Base-by-base conservation (phyloP, 208 protist species). In the Crithidia bombi region DNA sequence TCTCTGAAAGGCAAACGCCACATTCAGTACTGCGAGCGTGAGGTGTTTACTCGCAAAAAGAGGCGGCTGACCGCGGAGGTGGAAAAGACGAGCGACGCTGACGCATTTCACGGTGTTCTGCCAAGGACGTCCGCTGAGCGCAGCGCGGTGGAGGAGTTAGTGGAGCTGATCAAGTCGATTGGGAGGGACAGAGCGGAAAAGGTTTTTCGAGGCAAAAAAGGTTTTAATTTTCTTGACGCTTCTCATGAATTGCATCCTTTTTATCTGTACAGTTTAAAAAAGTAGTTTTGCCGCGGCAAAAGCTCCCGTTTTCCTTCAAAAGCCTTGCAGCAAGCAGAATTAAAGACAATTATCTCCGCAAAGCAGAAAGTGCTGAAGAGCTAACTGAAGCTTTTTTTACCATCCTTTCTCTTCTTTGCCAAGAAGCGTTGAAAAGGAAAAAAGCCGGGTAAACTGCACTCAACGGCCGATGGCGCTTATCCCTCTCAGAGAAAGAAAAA, bases 161-260 rank as follows among this genome's bases (percentile, higher is more conserved):
- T 83, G 30, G 83, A 88, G 36, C 62, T 89, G 10, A 83, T 89
- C 30, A 69, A 44, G 19, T 73, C 76, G 10, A 74, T 91, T 43
- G 91, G 88, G 4, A 73, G 79, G 33, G 91, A 93, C 54, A 81
- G 76, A 43, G 86, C 91, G 2, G 88, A 93, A 49, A 84, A 83
- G 44, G 64, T 65, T 10, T 89, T 96, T 68, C 77, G 82, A 21
- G 75, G 75, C 23, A 86, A 89, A 54, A 86, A 83, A 66, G 91
- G 91, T 1, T 96, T 96, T 78, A 86, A 72, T 17, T 96, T 96
- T 78, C 73, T 96, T 39, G 77, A 93, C 33, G 59, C 69, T 12
- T 73, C 66, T 38, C 86, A 93, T 61, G 73, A 87, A 50, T 76
- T 90, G 39, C 73, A 92, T 65, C 69, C 86, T 4, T 96, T 89